Conservation (phyloP, 1,139 yeast species). For the Williopsis jadinii region DNA sequence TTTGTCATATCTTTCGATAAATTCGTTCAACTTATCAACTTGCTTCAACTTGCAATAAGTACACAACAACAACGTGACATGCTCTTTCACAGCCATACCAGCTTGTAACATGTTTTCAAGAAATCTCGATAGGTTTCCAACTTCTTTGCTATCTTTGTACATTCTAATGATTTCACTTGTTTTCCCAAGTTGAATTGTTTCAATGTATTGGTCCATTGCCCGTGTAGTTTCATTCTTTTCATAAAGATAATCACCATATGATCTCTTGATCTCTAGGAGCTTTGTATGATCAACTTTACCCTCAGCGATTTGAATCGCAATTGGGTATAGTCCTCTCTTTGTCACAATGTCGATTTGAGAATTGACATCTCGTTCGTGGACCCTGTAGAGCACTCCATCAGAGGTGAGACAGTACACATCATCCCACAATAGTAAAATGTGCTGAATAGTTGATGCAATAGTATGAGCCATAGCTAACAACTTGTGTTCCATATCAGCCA, state of each 20-base stretch:
- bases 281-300: constrained; percentile 29
- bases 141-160: constrained; percentile 79
- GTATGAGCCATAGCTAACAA: constrained; percentile 66
- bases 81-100: constrained; percentile 60
- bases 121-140: constrained; percentile 56
- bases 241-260: constrained; percentile 69
- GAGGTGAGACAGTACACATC: constrained; percentile 56
- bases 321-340: constrained; percentile 62
- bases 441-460: constrained; percentile 55
- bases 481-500: constrained; percentile 64
- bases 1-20: constrained; percentile 41
- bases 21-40: constrained; percentile 48
- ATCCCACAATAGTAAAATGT: constrained; percentile 48
- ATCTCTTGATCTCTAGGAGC: constrained; percentile 48
- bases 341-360: constrained; percentile 67
- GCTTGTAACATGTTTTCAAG: constrained; percentile 51
- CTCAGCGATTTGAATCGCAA: constrained; percentile 67
- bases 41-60: constrained; percentile 76
- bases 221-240: constrained; percentile 57
- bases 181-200: constrained; percentile 45
- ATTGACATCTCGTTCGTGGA: constrained; percentile 59
- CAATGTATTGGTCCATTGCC: constrained; percentile 64
- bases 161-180: constrained; percentile 76
- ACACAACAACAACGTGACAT: constrained; percentile 72
- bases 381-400: constrained; percentile 67